These are phyloP conservation scores for Claviceps lovelessii DNA, from an alignment of 2,329 filamentous ascomycete genomes.

Conservation along the genomic window DNA sequence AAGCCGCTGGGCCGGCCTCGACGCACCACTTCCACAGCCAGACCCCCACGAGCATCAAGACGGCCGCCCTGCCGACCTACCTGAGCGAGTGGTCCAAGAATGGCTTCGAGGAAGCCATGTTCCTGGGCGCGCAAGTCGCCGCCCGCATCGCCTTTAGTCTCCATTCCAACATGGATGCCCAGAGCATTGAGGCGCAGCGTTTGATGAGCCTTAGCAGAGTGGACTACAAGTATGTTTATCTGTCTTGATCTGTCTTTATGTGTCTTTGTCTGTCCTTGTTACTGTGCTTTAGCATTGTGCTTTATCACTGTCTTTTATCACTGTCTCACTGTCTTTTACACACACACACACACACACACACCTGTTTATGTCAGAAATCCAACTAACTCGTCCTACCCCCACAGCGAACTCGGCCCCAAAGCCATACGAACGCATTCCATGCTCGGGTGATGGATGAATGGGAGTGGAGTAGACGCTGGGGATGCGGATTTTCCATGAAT, in stretches of 20 bases:
- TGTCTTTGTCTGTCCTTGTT: neutral
- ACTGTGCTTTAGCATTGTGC: no score
- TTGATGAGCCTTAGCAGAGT: constrained; percentile 43
- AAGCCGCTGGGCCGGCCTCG: constrained; percentile 20
- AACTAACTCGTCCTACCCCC: neutral
- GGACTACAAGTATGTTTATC: constrained; percentile 44
- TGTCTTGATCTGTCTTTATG: neutral
- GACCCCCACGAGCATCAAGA: constrained; percentile 75
- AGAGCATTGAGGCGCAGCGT: constrained; percentile 36
- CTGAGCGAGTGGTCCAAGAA: constrained; percentile 83
- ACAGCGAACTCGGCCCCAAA: constrained; percentile 40
- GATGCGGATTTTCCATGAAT: no score
- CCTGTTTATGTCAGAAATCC: neutral
- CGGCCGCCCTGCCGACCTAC: constrained; percentile 65
- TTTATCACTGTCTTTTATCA: neutral
- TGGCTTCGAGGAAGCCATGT: constrained; percentile 65
- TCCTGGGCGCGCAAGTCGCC: constrained; percentile 76
- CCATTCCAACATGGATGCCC: constrained; percentile 39
- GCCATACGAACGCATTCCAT: constrained; percentile 39
- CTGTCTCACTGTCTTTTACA: neutral
- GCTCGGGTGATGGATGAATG: constrained; percentile 23
- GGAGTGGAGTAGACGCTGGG: no score
- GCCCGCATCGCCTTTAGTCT: constrained; percentile 47
- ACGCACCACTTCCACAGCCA: constrained; percentile 45
- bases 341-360: neutral